phyloP scores from a whole-genome alignment of 371 early-diverging fungal species.

The Circinella umbellata region DNA sequence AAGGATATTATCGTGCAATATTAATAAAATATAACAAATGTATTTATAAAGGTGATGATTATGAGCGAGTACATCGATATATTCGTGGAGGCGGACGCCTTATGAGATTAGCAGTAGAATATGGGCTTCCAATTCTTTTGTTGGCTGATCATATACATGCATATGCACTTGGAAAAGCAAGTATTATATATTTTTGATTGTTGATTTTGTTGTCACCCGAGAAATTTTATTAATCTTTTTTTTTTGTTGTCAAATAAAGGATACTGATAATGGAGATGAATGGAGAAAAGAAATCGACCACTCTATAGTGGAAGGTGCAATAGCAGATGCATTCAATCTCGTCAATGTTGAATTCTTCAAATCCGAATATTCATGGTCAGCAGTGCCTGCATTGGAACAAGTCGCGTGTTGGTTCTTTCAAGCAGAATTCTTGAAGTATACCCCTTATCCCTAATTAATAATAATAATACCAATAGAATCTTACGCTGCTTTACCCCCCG shows the following conservation, averaged over 20 bases:
- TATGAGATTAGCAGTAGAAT: background rate
- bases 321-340: background rate
- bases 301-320: background rate
- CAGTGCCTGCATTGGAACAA: background rate
- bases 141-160: background rate
- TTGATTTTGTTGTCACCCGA: no score
- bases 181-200: background rate
- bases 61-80: background rate
- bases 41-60: background rate
- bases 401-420: background rate
- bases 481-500: no score
- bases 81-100: background rate
- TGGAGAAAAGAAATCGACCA: background rate
- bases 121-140: background rate
- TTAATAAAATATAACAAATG: background rate
- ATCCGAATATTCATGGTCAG: background rate
- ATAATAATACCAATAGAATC: no score
- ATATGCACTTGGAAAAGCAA: background rate
- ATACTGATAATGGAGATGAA: background rate
- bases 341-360: constrained; percentile 6
- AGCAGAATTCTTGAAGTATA: background rate
- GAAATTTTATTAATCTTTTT: background rate
- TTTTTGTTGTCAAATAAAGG: background rate
- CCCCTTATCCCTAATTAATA: background rate
- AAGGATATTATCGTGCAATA: background rate